Conservation (phyloP, 148 eudicot genomes). For the Rhododendron griersonianum region DNA sequence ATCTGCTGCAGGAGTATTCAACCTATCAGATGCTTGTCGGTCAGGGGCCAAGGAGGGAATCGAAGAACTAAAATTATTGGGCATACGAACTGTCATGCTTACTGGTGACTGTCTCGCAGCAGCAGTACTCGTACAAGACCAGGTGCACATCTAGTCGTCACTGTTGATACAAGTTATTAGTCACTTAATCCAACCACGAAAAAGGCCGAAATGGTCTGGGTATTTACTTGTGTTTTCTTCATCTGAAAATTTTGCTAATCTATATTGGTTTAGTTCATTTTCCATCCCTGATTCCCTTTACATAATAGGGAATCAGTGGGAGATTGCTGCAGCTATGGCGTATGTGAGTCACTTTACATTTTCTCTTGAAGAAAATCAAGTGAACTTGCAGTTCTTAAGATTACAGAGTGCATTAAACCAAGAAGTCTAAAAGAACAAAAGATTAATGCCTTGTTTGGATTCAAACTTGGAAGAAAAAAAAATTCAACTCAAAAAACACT, state of each 20-base stretch:
- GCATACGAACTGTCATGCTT: constrained; percentile 38
- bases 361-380: neutral
- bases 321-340: neutral
- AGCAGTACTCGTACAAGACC: constrained; percentile 33
- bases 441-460: neutral
- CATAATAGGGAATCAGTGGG: neutral
- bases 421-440: neutral
- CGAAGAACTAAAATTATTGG: constrained; percentile 25
- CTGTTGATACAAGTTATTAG: neutral
- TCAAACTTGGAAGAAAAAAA: neutral
- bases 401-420: neutral
- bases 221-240: neutral
- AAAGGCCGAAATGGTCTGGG: neutral
- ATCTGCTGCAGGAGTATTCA: neutral
- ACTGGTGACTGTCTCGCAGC: constrained; percentile 36
- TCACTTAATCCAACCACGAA: neutral
- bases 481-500: too few relatives aligned
- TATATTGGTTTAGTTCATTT: neutral
- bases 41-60: constrained; percentile 35
- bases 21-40: constrained; percentile 31
- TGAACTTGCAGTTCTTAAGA: neutral
- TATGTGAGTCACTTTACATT: neutral
- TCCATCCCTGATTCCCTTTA: neutral
- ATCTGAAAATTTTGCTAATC: neutral
- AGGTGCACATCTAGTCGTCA: constrained; percentile 16